Base-by-base conservation (phyloP, 2,329 filamentous ascomycete species). In the Fusarium metavorans region DNA sequence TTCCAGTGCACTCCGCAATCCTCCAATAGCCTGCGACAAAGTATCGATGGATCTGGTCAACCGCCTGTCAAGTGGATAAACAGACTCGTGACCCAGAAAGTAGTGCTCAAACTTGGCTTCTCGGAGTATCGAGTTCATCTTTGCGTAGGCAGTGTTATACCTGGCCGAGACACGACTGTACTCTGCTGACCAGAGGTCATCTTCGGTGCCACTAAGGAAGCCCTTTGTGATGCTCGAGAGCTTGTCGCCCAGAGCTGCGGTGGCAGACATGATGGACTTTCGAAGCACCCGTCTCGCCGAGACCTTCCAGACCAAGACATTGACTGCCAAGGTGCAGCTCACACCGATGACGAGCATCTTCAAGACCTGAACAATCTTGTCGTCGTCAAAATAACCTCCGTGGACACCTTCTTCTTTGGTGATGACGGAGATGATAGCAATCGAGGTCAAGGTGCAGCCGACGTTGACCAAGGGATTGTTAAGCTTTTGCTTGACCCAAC, bases 21-120 rank as follows among this genome's bases (percentile, higher is more conserved):
- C 97, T 81, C 96, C 95, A 74, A 98, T 92, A 74, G 95, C 95
- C 81, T 98, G 95, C 6, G 94, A 92, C 32, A 98, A 88, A 56
- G 91, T 92, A 81, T 97, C 94, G 78, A 98, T 90, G 75, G 94
- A 96, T 79, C 94, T 93, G 52, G 96, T 93, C 5, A 98, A 88
- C 27, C 90, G 91, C 74, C 92, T 92, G 78, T 98, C 94, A 4
- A 97, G 88, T 41, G 89, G 88, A 81, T 97, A 97, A 71, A 96
- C 89, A 65, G 88, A 89, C 81, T 98, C 95, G 4, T 90, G 92
- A 2, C 96, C 96, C 6, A 95, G 82, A 3, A 95, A 85, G 79
- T 94, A 98, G 79, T 98, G 94, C 82, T 98, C 96, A 68, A 94
- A 92, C 80, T 96, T 97, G 16, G 95, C 93, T 82, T 98, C 96